Percentiles rank a stretch among this genome's conserved stretches.
phyloP scores from a whole-genome alignment of 2,329 filamentous ascomycete species.

The Celoporthe dispersa region DNA sequence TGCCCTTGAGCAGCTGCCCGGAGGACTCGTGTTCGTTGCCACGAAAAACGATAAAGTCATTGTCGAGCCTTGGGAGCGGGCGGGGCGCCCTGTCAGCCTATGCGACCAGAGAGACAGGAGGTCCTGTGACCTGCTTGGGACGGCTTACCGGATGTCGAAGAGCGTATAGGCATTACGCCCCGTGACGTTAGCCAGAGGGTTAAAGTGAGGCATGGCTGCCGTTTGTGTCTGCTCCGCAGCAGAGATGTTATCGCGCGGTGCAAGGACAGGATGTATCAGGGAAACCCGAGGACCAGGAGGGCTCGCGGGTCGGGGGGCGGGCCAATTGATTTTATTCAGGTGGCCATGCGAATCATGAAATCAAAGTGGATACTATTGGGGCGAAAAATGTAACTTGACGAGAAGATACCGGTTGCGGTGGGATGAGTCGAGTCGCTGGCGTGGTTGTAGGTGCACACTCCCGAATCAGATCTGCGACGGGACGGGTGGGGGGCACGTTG shows the following conservation, averaged over 20 bases:
- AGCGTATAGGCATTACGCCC: conserved; percentile 57
- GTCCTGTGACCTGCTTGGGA: not conserved
- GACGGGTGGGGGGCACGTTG: conserved; percentile 12
- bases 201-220: conserved; percentile 58
- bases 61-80: conserved; percentile 63
- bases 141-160: conserved; percentile 61
- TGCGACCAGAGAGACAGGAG: conserved; percentile 15
- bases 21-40: conserved; percentile 76
- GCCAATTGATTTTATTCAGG: conserved; percentile 28
- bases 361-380: conserved; percentile 24
- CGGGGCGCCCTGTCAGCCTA: conserved; percentile 15
- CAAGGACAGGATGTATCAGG: conserved; percentile 8
- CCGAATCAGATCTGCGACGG: conserved; percentile 25
- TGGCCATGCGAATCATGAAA: conserved; percentile 27
- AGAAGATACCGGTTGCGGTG: conserved; percentile 26
- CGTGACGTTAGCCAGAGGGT: conserved; percentile 57
- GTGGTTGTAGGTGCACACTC: conserved; percentile 15
- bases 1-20: conserved; percentile 74
- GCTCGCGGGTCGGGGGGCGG: conserved; percentile 12
- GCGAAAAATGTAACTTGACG: conserved; percentile 24
- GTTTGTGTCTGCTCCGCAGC: conserved; percentile 13
- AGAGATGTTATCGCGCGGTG: conserved; percentile 10
- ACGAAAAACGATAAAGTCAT: conserved; percentile 79
- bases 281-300: conserved; percentile 17
- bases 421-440: conserved; percentile 20